Evolutionary conservation across 106 monocot genomes (phyloP).

Genomic region (Acorus gramineus): DNA sequence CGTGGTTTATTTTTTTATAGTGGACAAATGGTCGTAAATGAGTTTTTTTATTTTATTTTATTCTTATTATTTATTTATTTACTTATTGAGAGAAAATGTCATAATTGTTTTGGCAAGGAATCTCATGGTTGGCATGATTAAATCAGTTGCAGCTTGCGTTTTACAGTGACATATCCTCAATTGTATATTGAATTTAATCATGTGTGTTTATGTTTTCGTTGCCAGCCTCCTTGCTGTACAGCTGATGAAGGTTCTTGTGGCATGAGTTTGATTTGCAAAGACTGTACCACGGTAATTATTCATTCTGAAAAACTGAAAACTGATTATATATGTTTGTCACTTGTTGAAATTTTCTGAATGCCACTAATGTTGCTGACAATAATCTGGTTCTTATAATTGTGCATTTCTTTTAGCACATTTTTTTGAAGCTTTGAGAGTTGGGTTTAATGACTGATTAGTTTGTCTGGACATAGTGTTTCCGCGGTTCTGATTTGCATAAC

Average conservation of each 20-base stretch:
- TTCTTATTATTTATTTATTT: neutral
- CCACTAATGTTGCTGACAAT: too few species aligned
- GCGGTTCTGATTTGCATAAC: constrained; percentile 58
- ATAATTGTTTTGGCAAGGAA: too few species aligned
- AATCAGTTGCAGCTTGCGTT: too few species aligned
- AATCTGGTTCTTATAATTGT: neutral
- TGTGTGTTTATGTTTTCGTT: constrained; percentile 8
- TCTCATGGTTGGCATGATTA: too few species aligned
- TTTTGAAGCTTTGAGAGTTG: neutral
- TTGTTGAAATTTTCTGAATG: too few species aligned
- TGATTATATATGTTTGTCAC: too few species aligned
- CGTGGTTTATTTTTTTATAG: too few species aligned
- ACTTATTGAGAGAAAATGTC: neutral
- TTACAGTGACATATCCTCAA: too few species aligned
- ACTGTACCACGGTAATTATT: constrained; percentile 76
- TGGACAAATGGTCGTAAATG: too few species aligned
- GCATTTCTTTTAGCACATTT: too few species aligned
- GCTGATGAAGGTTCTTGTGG: constrained; percentile 42
- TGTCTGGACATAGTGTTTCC: constrained; percentile 60
- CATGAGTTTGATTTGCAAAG: constrained; percentile 49
- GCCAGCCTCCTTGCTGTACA: constrained; percentile 85
- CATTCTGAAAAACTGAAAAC: too few species aligned
- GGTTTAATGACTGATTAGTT: constrained; percentile 1
- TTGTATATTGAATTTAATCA: neutral
- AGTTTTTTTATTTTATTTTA: neutral